Base-by-base conservation (phyloP, 225 moss, liverwort and hornwort genomes). In the Marchantia paleacea region DNA sequence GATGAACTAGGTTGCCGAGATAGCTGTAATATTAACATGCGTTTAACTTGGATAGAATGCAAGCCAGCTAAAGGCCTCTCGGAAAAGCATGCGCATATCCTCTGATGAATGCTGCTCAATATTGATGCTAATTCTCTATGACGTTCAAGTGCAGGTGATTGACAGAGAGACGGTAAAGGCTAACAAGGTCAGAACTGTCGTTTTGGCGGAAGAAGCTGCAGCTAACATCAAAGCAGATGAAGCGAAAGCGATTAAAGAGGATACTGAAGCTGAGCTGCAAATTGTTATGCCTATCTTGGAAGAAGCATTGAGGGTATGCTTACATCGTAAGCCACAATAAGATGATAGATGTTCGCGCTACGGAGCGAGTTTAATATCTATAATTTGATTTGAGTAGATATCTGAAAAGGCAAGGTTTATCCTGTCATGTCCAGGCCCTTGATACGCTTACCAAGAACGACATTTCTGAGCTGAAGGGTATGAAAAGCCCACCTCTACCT, bases 391-490 rank as follows among this genome's bases (percentile, higher is more conserved):
- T 39, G 39, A 39, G 39, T 39, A 5, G 39, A 39, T 39, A 39
- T 39, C 5, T 39, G 5, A 39, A 39, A 5, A 39, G 39, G 39
- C 39, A 39, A 39, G 9, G 15, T 72, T 53, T 11, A 12, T 77
- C 30, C 51, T 73, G 28, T 51, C 75, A 10, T 50, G 30, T 77
- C 13, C 78, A 94, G 96, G 96, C 96, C 15, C 72, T 96, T 70
- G 96, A 96, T 83, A 96, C 96, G 75, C 81, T 96, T 39, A 96
- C 92, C 20, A 96, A 96, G 82, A 96, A 96, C 64, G 96, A 96
- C 54, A 94, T 96, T 9, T 96, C 96, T 1, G 96, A 96, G 75
- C 90, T 96, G 0, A 94, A 96, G 69, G 96, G 96, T 57, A 96
- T 96, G 96, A 96, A 96, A 80, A 92, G 94, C 64, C 96, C 96